Conservation (phyloP, 352 stramenopile genomes). For the Thalassiosira sp. region DNA sequence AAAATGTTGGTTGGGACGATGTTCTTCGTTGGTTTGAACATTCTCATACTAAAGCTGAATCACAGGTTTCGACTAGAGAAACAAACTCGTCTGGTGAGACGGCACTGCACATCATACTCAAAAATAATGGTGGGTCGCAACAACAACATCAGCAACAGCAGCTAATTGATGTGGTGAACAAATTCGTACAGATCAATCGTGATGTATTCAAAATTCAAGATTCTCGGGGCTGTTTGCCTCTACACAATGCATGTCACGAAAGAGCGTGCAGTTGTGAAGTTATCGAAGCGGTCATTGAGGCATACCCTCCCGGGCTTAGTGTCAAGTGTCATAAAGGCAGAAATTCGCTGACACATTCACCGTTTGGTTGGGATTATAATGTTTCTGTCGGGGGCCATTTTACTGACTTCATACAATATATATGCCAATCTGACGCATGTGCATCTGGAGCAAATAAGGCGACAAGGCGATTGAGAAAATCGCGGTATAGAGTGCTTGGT, state of each 20-base stretch:
- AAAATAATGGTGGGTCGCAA: conserved; percentile 8
- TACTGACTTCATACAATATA: conserved; percentile 6
- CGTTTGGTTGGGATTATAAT: conserved; percentile 15
- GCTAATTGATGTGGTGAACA: conserved; percentile 2
- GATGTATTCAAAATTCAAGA: conserved; percentile 6
- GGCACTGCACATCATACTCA: conserved; percentile 3
- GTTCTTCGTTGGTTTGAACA: background rate
- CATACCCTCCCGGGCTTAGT: conserved; percentile 10
- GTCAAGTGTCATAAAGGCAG: conserved; percentile 1
- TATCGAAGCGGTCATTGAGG: conserved; percentile 15
- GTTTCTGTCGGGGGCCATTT: background rate
- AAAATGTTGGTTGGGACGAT: background rate
- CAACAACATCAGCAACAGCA: too few species aligned
- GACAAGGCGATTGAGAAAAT: background rate
- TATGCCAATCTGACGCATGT: background rate
- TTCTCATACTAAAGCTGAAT: background rate
- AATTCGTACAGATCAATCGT: background rate
- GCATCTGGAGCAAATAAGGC: background rate
- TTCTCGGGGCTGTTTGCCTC: conserved; percentile 9
- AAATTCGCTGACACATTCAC: background rate
- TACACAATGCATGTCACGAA: conserved; percentile 9
- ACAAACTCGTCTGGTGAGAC: conserved; percentile 6
- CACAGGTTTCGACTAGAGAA: background rate
- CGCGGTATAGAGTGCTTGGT: conserved; percentile 1
- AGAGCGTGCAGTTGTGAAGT: conserved; percentile 4